phyloP scores from a whole-genome alignment of 2,329 filamentous ascomycete species.

The Fusarium sulawesiense region DNA sequence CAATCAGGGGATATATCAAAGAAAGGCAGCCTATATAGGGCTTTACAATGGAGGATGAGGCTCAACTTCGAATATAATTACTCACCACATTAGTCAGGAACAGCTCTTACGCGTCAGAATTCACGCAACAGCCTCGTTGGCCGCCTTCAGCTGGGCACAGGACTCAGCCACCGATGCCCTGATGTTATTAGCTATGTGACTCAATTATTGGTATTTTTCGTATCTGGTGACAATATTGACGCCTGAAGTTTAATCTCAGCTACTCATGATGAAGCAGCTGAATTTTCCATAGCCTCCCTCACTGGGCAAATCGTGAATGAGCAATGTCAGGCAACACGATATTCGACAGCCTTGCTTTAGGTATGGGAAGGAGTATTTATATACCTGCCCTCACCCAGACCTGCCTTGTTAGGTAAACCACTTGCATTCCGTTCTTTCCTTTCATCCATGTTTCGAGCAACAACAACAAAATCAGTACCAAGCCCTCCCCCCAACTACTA shows the following conservation, averaged over 20 bases:
- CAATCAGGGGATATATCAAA: too few relatives aligned
- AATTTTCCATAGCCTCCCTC: too few relatives aligned
- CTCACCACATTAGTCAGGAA: neutral
- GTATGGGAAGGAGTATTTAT: slow-evolving; percentile 17
- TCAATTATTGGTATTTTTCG: neutral
- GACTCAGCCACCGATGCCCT: slow-evolving; percentile 32
- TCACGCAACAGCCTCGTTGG: neutral
- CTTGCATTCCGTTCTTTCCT: slow-evolving; percentile 1
- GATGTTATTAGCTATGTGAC: neutral
- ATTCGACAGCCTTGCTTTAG: slow-evolving; percentile 19
- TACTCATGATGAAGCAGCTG: neutral
- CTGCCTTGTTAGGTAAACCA: neutral
- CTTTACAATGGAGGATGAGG: neutral
- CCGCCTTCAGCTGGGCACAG: slow-evolving; percentile 28
- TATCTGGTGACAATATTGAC: neutral
- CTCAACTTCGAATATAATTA: neutral
- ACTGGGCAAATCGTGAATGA: slow-evolving; percentile 3
- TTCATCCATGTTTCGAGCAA: slow-evolving; percentile 30
- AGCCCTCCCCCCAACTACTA: slow-evolving; percentile 3
- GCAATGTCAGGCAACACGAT: slow-evolving; percentile 21
- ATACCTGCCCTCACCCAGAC: neutral
- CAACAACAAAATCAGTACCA: neutral
- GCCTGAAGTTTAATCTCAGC: neutral
- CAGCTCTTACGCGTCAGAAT: neutral
- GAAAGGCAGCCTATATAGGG: too few relatives aligned